phyloP scores from a whole-genome alignment of 129 eudicot species.

The Artemisia tridentata region DNA sequence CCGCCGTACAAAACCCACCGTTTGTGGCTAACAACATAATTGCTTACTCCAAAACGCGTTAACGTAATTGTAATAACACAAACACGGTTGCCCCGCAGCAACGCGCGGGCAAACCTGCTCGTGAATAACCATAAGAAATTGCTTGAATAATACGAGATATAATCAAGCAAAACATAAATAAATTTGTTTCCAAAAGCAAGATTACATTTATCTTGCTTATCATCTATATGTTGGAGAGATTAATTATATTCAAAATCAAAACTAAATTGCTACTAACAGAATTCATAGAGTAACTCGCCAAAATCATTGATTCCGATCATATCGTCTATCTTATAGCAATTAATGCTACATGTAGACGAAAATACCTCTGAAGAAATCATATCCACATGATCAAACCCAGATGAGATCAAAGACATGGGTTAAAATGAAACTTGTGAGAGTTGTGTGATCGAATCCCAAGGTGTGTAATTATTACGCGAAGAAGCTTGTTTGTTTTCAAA shows the following conservation, averaged over 20 bases:
- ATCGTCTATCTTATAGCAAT: constrained; percentile 12
- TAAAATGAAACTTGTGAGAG: constrained; percentile 10
- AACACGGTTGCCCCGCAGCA: no score
- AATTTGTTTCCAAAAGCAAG: not conserved
- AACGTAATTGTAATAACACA: no score
- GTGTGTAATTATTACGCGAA: not conserved
- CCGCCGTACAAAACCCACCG: no score
- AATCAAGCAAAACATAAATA: no score
- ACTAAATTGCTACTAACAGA: not conserved
- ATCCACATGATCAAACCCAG: not conserved
- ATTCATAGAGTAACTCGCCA: constrained; percentile 20
- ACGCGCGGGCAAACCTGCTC: no score
- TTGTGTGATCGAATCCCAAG: not conserved
- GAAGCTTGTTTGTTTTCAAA: constrained; percentile 3
- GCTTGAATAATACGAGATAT: no score
- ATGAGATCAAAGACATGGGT: constrained; percentile 16
- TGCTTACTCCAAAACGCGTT: no score
- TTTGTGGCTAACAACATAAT: no score
- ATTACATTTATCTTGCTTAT: not conserved
- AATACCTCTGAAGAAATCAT: constrained; percentile 2
- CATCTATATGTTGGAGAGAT: not conserved
- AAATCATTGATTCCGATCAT: constrained; percentile 21
- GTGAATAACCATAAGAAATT: no score
- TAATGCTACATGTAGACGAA: not conserved
- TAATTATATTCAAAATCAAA: not conserved